These are phyloP conservation scores for Sporothrix pallida DNA, from an alignment of 2,329 filamentous ascomycete species.

Conservation along the genomic window DNA sequence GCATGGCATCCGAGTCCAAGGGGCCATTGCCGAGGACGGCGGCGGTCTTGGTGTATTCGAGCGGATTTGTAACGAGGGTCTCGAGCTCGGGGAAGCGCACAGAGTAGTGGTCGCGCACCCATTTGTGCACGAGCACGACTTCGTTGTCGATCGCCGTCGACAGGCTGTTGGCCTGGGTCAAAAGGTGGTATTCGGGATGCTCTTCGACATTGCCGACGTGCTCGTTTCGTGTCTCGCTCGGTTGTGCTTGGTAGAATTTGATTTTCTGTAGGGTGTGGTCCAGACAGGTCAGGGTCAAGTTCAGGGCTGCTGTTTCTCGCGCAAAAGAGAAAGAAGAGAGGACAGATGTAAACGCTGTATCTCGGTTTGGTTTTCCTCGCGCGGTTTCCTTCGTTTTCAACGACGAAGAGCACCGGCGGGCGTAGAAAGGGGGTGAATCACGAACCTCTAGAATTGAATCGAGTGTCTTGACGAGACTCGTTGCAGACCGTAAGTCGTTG, in stretches of 20 bases:
- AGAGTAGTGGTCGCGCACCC: constrained; percentile 94
- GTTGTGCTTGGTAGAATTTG: constrained; percentile 72
- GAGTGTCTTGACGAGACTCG: constrained; percentile 79
- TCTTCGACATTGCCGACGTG: constrained; percentile 86
- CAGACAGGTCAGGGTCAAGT: constrained; percentile 61
- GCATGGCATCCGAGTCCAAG: constrained; percentile 80
- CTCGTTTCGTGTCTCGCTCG: constrained; percentile 65
- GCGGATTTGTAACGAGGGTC: constrained; percentile 82
- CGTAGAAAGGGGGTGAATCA: constrained; percentile 39
- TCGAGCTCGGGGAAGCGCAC: constrained; percentile 92
- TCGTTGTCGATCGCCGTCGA: constrained; percentile 94
- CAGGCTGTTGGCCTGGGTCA: constrained; percentile 86
- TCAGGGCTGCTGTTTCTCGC: constrained; percentile 69
- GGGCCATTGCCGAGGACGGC: constrained; percentile 92
- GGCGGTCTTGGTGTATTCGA: constrained; percentile 95
- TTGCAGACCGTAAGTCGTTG: constrained; percentile 78
- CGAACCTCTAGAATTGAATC: constrained; percentile 83
- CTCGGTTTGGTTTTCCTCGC: constrained; percentile 38
- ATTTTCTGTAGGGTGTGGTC: constrained; percentile 73
- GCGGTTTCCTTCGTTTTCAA: not conserved
- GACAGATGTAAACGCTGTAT: constrained; percentile 67
- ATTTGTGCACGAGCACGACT: constrained; percentile 92
- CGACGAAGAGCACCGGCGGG: constrained; percentile 35
- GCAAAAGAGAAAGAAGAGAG: constrained; percentile 38
- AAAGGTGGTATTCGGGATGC: constrained; percentile 86